Evolutionary conservation across 2,329 filamentous ascomycete species (phyloP), one percentile per base, ranked within the genome.

Genomic region (Claviceps africana): DNA sequence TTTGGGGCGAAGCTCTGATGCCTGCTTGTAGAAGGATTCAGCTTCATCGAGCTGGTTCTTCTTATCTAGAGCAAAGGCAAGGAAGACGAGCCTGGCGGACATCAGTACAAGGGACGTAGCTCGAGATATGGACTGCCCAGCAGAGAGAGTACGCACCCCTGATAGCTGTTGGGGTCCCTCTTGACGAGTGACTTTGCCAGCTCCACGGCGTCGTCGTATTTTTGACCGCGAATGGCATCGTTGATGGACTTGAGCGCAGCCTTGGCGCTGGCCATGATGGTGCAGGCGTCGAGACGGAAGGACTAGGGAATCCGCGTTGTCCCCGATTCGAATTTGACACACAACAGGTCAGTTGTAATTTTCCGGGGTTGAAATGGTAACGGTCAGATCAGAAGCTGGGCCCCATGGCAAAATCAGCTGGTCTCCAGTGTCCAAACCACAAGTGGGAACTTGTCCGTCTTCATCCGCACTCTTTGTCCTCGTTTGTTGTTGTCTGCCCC

Each of bases 21-120:
- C 93, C 33, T 78, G 74, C 42, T 77, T 73, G 66, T 97, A 97
- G 1, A 83, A 80, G 35, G 76, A 78, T 59, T 93, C 89, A 0
- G 93, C 83, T 42, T 88, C 84, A 7, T 85, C 81, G 8, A 77
- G 69, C 55, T 82, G 78, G 55, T 81, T 79, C 56, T 85, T 78
- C 65, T 89, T 93, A 66, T 95, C 88, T 46, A 85, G 73, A 2
- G 87, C 86, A 65, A 94, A 88, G 2, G 88, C 93, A 19, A 95
- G 73, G 63, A 96, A 94, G n/a, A 97, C 77, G 57, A 87, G 79
- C 28, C 85, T 46, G 33, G 33, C 44, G 50, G 47, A 44, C 58
- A 58, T 52, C 42, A 54, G 56, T 42, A 28, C 21, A 28, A 5
- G 35, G 8, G 51, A 28, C 21, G 31, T 30, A 13, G 30, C 21